Conservation (phyloP, 345 rosid species). For the Bruguiera parviflora region DNA sequence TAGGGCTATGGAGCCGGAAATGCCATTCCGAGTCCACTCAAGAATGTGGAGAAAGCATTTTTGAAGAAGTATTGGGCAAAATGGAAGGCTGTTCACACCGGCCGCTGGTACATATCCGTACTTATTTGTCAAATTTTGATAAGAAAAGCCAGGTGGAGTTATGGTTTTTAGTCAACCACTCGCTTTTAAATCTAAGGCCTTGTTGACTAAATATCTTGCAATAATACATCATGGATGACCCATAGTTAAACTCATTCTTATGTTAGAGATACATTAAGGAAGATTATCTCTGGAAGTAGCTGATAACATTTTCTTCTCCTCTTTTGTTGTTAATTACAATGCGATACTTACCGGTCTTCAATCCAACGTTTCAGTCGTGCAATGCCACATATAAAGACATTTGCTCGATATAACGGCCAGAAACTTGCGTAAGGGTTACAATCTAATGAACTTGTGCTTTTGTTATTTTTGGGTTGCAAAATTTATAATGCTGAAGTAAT, state of each 20-base stretch:
- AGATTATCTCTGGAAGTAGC: neutral
- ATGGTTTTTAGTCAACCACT: neutral
- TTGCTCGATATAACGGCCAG: conserved; percentile 71
- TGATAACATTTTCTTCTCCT: neutral
- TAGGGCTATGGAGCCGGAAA: conserved; percentile 95
- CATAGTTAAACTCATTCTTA: neutral
- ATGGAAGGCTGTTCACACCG: conserved; percentile 85
- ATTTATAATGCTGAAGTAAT: neutral
- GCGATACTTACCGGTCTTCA: neutral
- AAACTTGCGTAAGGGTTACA: conserved; percentile 65
- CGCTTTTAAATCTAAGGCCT: too few relatives aligned
- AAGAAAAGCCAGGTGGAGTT: neutral
- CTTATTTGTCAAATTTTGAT: neutral
- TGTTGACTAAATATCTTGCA: too few relatives aligned
- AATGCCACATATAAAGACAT: conserved; percentile 98
- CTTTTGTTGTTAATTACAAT: neutral
- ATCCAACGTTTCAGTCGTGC: conserved; percentile 52
- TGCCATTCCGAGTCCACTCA: conserved; percentile 82
- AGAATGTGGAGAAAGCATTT: conserved; percentile 81
- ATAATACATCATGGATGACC: too few relatives aligned
- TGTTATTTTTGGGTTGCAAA: neutral
- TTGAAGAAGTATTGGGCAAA: conserved; percentile 84
- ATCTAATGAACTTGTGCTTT: neutral
- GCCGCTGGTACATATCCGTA: conserved; percentile 52
- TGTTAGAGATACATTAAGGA: too few relatives aligned